A percentile compares a stretch with the other conserved stretches of the same genome.
Conservation (phyloP, 495 filamentous ascomycete genomes). For the Hypoxylon fuscum region DNA sequence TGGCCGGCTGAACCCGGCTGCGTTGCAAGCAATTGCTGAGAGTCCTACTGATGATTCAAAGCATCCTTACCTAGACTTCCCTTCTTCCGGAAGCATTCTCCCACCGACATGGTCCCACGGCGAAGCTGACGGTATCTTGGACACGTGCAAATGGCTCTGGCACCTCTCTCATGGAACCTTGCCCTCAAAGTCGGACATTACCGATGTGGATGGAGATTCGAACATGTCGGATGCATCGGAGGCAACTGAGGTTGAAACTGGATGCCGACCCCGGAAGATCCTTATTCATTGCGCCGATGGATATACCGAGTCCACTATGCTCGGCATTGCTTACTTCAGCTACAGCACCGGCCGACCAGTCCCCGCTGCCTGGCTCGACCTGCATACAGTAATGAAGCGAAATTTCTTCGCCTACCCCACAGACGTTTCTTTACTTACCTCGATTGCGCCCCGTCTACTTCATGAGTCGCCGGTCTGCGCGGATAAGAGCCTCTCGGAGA, state of each 20-base stretch:
- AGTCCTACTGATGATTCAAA: slow-evolving; percentile 46
- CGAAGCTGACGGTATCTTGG: slow-evolving; percentile 83
- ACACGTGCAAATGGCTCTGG: slow-evolving; percentile 89
- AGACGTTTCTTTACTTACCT: slow-evolving; percentile 80
- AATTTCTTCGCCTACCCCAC: slow-evolving; percentile 97
- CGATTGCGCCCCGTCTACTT: slow-evolving; percentile 77
- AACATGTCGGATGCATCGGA: slow-evolving; percentile 41
- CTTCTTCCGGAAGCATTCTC: slow-evolving; percentile 89
- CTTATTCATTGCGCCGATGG: slow-evolving; percentile 94
- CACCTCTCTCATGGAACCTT: slow-evolving; percentile 71
- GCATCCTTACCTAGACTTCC: slow-evolving; percentile 78
- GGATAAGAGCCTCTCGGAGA: slow-evolving; percentile 50
- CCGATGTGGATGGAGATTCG: slow-evolving; percentile 53
- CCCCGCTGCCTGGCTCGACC: slow-evolving; percentile 83
- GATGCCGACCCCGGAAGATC: slow-evolving; percentile 63
- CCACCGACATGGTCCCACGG: slow-evolving; percentile 79
- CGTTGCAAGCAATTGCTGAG: slow-evolving; percentile 58
- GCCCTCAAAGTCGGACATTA: slow-evolving; percentile 50
- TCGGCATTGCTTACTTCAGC: slow-evolving; percentile 90
- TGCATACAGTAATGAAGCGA: slow-evolving; percentile 81
- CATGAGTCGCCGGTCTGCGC: slow-evolving; percentile 55
- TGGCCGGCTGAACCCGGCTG: slow-evolving; percentile 69
- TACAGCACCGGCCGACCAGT: slow-evolving; percentile 83
- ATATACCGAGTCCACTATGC: slow-evolving; percentile 91
- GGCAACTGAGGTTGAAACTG: slow-evolving; percentile 45